Evolutionary conservation across 2,329 filamentous ascomycete genomes (phyloP).

Genomic region (Bipolaris oryzae): DNA sequence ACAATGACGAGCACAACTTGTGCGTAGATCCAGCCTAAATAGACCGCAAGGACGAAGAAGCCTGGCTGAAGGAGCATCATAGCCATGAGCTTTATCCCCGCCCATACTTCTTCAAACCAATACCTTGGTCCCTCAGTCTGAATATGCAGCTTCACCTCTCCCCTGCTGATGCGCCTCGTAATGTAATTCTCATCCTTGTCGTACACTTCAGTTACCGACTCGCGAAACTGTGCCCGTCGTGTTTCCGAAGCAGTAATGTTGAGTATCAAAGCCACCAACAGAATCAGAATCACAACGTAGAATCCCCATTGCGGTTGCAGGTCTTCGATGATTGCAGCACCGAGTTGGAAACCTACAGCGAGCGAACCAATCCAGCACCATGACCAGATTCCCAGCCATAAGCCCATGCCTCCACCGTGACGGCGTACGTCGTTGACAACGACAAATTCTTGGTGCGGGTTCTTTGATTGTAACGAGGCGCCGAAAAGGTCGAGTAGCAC

Average conservation of each 20-base stretch:
- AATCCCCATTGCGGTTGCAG: conserved; percentile 75
- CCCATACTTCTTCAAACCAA: conserved; percentile 78
- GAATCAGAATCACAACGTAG: conserved; percentile 72
- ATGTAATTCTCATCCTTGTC: conserved; percentile 54
- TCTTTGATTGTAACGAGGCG: conserved; percentile 72
- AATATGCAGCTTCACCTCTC: conserved; percentile 79
- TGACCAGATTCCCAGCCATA: conserved; percentile 70
- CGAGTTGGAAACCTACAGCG: conserved; percentile 72
- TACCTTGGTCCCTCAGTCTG: conserved; percentile 72
- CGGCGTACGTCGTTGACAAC: conserved; percentile 71
- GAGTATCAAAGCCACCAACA: conserved; percentile 68
- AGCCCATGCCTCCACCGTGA: conserved; percentile 77
- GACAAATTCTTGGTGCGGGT: conserved; percentile 74
- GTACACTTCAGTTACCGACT: conserved; percentile 67
- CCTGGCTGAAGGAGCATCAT: conserved; percentile 77
- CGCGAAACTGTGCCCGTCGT: conserved; percentile 69
- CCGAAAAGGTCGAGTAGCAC: conserved; percentile 77
- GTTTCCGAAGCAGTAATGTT: conserved; percentile 76
- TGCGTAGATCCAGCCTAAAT: conserved; percentile 78
- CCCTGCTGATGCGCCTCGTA: conserved; percentile 66
- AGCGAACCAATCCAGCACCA: conserved; percentile 78
- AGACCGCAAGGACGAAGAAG: conserved; percentile 73
- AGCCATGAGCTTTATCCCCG: conserved; percentile 68
- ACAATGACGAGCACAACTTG: conserved; percentile 76
- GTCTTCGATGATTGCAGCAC: conserved; percentile 69